Conservation (phyloP, 225 moss, liverwort and hornwort genomes). For the Ulota crispa region DNA sequence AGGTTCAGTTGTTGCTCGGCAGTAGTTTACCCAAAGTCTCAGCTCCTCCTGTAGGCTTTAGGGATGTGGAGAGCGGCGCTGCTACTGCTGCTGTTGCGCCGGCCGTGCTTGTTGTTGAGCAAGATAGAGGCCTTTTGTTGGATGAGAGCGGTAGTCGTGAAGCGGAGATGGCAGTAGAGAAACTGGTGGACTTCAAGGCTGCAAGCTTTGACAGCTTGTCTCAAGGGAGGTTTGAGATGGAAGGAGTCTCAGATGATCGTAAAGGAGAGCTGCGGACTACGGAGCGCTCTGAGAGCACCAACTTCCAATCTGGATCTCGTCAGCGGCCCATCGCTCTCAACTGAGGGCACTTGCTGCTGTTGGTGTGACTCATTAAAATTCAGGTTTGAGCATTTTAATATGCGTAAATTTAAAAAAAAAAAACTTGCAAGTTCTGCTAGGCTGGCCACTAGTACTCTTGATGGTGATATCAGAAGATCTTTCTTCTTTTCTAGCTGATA, state of each 20-base stretch:
- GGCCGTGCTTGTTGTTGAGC: slow-evolving; percentile 19
- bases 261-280: slow-evolving; percentile 45
- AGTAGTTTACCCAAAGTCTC: slow-evolving; percentile 32
- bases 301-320: slow-evolving; percentile 54
- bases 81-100: slow-evolving; percentile 18
- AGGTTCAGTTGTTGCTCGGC: slow-evolving; percentile 31
- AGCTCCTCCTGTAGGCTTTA: slow-evolving; percentile 26
- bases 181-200: slow-evolving; percentile 44
- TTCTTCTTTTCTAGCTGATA: slow-evolving; percentile 10
- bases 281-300: slow-evolving; percentile 55
- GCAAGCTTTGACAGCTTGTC: slow-evolving; percentile 50
- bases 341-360: slow-evolving; percentile 29
- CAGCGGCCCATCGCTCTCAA: slow-evolving; percentile 63
- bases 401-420: background rate
- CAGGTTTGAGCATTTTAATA: slow-evolving; percentile 29
- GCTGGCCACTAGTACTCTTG: slow-evolving; percentile 12
- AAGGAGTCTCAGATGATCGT: slow-evolving; percentile 57
- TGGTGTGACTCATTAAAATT: slow-evolving; percentile 14
- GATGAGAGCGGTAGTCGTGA: slow-evolving; percentile 32
- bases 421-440: slow-evolving; percentile 27
- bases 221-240: slow-evolving; percentile 56
- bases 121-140: slow-evolving; percentile 16
- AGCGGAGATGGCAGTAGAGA: slow-evolving; percentile 37
- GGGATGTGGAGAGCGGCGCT: slow-evolving; percentile 24
- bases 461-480: slow-evolving; percentile 12